phyloP scores from a whole-genome alignment of 140 eudicot species.

The Stevia rebaudiana region DNA sequence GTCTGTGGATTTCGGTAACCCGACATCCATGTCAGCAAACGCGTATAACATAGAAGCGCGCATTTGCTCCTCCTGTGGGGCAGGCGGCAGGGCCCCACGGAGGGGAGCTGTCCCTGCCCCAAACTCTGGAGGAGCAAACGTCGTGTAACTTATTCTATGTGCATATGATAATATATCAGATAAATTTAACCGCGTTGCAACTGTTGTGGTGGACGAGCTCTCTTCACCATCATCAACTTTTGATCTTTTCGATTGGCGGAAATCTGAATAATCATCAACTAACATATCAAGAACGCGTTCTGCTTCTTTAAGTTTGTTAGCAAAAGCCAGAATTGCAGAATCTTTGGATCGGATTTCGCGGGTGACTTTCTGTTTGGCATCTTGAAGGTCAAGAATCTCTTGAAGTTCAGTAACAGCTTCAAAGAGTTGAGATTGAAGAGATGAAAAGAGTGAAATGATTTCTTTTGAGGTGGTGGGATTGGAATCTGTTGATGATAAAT shows the following conservation, averaged over 20 bases:
- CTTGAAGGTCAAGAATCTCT: slow-evolving; percentile 94
- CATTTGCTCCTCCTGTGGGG: slow-evolving; percentile 98
- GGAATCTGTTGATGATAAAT: slow-evolving; percentile 37
- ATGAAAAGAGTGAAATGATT: slow-evolving; percentile 48
- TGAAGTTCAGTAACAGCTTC: slow-evolving; percentile 92
- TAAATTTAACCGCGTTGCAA: slow-evolving; percentile 60
- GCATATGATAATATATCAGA: slow-evolving; percentile 77
- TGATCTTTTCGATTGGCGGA: slow-evolving; percentile 54
- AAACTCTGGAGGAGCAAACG: slow-evolving; percentile 94
- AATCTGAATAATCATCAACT: slow-evolving; percentile 89
- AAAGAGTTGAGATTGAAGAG: slow-evolving; percentile 71
- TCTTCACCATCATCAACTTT: slow-evolving; percentile 44
- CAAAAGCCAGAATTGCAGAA: slow-evolving; percentile 57
- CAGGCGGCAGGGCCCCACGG: slow-evolving; percentile 96
- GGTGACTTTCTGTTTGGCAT: slow-evolving; percentile 54
- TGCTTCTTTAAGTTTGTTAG: slow-evolving; percentile 73
- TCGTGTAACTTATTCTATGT: slow-evolving; percentile 85
- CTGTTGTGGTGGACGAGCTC: slow-evolving; percentile 49
- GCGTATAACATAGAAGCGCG: slow-evolving; percentile 76
- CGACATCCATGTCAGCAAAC: slow-evolving; percentile 79
- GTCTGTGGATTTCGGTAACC: slow-evolving; percentile 56
- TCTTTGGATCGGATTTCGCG: slow-evolving; percentile 69
- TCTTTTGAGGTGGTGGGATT: slow-evolving; percentile 60
- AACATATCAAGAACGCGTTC: slow-evolving; percentile 78
- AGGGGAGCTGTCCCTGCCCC: slow-evolving; percentile 91